These are phyloP conservation scores for Stereum hirsutum DNA, from an alignment of 1,284 basidiomycete species.

Conservation along the genomic window DNA sequence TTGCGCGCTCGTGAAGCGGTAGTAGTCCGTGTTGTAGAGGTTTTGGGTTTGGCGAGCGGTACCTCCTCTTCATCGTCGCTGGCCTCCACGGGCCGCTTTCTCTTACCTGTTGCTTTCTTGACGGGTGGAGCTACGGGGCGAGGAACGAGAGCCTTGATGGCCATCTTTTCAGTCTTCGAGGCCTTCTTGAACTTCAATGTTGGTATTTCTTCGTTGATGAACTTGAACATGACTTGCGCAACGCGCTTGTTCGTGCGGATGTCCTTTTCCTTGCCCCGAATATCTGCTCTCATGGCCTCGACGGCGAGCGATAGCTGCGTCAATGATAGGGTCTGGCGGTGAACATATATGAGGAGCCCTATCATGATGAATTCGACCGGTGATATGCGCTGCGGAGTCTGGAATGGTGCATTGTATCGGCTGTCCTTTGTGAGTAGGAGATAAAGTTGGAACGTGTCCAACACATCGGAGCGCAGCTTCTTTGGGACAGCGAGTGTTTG, in stretches of 20 bases:
- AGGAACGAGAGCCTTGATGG: constrained; percentile 14
- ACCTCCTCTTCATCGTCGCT: constrained; percentile 5
- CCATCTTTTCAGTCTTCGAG: constrained; percentile 16
- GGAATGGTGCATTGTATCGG: constrained; percentile 26
- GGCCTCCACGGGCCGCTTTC: constrained; percentile 1
- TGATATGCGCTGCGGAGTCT: constrained; percentile 30
- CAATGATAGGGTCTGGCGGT: constrained; percentile 26
- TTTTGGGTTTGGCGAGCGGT: background rate
- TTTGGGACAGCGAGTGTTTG: constrained; percentile 17
- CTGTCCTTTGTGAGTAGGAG: constrained; percentile 27
- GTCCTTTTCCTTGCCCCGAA: constrained; percentile 30
- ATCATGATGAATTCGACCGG: constrained; percentile 41
- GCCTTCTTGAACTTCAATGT: constrained; percentile 14
- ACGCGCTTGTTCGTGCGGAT: constrained; percentile 33
- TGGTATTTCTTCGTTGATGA: constrained; percentile 28
- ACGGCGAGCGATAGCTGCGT: constrained; percentile 32
- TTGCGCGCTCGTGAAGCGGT: background rate
- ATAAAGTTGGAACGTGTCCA: constrained; percentile 33
- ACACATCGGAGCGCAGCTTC: constrained; percentile 22
- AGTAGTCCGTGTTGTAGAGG: background rate
- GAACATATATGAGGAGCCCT: constrained; percentile 31
- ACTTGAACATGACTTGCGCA: constrained; percentile 28
- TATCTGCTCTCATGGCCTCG: constrained; percentile 31
- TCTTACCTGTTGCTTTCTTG: background rate
- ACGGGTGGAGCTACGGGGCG: constrained; percentile 6